Evolutionary conservation across 768 basidiomycete species (phyloP).

Genomic region (Boletus rex-veris): DNA sequence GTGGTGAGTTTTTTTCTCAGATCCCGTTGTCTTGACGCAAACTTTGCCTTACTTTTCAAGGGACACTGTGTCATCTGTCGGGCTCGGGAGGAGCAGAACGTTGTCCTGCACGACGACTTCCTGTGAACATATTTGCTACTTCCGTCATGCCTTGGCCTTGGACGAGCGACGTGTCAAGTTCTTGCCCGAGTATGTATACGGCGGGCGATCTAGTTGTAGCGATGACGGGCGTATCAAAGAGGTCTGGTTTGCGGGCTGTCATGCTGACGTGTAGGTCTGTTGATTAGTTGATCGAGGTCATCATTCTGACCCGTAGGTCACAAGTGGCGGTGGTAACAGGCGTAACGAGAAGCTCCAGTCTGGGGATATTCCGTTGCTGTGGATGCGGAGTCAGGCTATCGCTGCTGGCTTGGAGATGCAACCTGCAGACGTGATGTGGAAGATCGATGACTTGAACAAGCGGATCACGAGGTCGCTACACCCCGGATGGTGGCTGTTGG

Average conservation of each 20-base stretch:
- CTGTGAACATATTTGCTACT: conserved; percentile 41
- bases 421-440: conserved; percentile 28
- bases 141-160: conserved; percentile 46
- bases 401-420: conserved; percentile 22
- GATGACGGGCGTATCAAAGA: conserved; percentile 34
- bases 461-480: conserved; percentile 16
- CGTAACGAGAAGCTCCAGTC: conserved; percentile 27
- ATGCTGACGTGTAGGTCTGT: conserved; percentile 37
- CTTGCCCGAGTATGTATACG: conserved; percentile 41
- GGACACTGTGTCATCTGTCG: conserved; percentile 49
- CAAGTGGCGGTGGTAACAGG: conserved; percentile 30
- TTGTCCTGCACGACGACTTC: too few relatives aligned
- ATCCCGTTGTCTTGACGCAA: neutral
- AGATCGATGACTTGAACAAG: conserved; percentile 25
- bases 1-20: conserved; percentile 31
- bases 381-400: conserved; percentile 33
- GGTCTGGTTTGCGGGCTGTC: conserved; percentile 42
- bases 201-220: conserved; percentile 14
- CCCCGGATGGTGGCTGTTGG: conserved; percentile 22
- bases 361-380: conserved; percentile 27
- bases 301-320: conserved; percentile 1
- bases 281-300: neutral
- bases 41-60: conserved; percentile 17
- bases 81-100: conserved; percentile 32
- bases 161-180: conserved; percentile 49